These are phyloP conservation scores for Lipomyces spencermartinsiae DNA, from an alignment of 805 yeast genomes.

Conservation along the genomic window DNA sequence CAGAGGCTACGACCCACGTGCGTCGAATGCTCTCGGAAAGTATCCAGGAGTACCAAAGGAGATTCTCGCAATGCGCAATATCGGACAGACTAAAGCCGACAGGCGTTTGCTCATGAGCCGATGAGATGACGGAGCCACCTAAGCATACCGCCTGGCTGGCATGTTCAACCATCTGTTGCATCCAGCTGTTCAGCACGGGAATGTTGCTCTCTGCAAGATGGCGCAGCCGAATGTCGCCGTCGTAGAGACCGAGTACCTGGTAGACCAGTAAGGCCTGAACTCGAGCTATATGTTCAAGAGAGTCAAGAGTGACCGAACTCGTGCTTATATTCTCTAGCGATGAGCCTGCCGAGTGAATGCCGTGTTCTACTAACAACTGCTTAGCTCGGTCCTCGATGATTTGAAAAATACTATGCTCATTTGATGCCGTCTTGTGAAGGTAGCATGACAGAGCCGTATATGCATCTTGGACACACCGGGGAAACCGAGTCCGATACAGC, in stretches of 20 bases:
- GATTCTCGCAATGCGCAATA: background rate
- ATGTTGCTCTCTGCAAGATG: slow-evolving; percentile 5
- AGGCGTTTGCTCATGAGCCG: slow-evolving; percentile 3
- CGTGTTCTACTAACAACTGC: background rate
- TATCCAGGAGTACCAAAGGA: background rate
- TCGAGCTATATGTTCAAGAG: slow-evolving; percentile 7
- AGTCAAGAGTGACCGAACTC: slow-evolving; percentile 7
- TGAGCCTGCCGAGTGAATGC: background rate
- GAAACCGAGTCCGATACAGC: slow-evolving; percentile 5
- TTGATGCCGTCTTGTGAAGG: slow-evolving; percentile 8
- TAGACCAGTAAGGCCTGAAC: slow-evolving; percentile 6
- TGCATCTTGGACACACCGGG: slow-evolving; percentile 7
- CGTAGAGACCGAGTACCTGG: slow-evolving; percentile 3
- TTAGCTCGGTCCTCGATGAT: slow-evolving; percentile 8
- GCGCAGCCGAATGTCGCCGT: slow-evolving; percentile 9
- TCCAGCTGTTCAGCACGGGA: slow-evolving; percentile 5
- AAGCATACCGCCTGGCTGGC: slow-evolving; percentile 2
- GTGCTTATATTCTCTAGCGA: slow-evolving; percentile 7
- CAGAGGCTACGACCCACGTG: slow-evolving; percentile 6
- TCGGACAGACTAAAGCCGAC: background rate
- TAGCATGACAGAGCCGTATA: slow-evolving; percentile 5
- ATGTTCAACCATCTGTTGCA: slow-evolving; percentile 1
- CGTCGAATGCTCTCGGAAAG: slow-evolving; percentile 7
- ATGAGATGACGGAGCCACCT: slow-evolving; percentile 7
- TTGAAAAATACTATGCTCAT: slow-evolving; percentile 6